Evolutionary conservation across 441 rosid species (phyloP).

Genomic region (Adansonia madagascariensis): DNA sequence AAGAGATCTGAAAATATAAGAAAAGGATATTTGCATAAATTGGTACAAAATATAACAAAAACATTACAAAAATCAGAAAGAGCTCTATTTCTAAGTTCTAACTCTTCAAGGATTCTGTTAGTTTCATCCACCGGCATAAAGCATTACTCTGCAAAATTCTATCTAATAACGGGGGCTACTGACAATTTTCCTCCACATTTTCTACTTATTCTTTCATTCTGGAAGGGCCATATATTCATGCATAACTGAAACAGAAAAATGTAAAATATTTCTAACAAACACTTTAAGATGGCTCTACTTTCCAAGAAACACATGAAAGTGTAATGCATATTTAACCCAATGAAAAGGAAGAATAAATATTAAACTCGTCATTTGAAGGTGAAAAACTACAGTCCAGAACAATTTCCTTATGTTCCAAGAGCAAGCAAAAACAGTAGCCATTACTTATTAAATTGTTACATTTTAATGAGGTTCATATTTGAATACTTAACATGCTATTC

Average conservation of each 20-base stretch:
- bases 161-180: not conserved
- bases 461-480: not conserved
- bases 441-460: not conserved
- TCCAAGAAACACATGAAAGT: not conserved
- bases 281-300: not conserved
- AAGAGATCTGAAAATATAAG: conserved; percentile 18
- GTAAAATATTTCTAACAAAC: conserved; percentile 1
- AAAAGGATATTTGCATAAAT: conserved; percentile 9
- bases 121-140: conserved; percentile 20
- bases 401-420: not conserved
- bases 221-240: not conserved
- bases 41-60: not conserved
- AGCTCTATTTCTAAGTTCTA: conserved; percentile 9
- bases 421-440: not conserved
- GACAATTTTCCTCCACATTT: not conserved
- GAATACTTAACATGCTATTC: not conserved
- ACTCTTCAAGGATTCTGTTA: conserved; percentile 4
- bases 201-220: conserved; percentile 3
- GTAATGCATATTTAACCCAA: not conserved
- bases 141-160: conserved; percentile 9
- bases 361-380: not conserved
- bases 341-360: not conserved
- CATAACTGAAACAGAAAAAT: not conserved
- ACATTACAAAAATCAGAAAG: conserved; percentile 12
- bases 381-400: not conserved